Evolutionary conservation across 2,329 filamentous ascomycete genomes (phyloP), one percentile per base, ranked within the genome.

Genomic region (Sphaerulina populicola): DNA sequence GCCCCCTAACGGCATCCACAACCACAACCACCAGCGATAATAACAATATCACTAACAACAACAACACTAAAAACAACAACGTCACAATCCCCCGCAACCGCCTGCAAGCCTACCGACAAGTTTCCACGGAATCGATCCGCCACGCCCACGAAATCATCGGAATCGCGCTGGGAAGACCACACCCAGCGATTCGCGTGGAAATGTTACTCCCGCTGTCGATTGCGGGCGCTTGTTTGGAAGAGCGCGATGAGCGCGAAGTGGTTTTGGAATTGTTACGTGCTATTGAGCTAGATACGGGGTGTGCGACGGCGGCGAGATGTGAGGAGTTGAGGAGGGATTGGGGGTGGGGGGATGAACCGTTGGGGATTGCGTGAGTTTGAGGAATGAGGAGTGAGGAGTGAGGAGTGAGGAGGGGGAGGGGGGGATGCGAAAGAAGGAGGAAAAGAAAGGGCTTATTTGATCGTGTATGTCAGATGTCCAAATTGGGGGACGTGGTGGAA

Each of bases 221-320:
- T 12, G 79, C 78, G 11, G 80, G 80, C 0, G 77, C 80, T 58
- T 82, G 78, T 63, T 67, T 83, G 31, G 76, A 73, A 14, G 75
- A 78, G 48, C 65, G 69, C 14, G 71, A 71, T 10, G 80, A 83
- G 61, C 73, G 79, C 12, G 68, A 73, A 41, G 70, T 79, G 1
- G 74, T 83, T 10, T 57, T 83, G 38, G 72, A 76, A n/a, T 61
- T 85, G 18, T 65, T 85, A n/a, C 68, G 71, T 15, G 78, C 75
- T n/a, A 77, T 85, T 35, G 80, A 84, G 63, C 68, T 67, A 12
- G 81, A 84, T 59, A 73, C 80, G 6, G 81, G 80, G 1, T 83
- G 79, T 75, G 77, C 79, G 0, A 83, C 81, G 10, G 76, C 78
- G 54, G 78, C 79, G 60, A 72, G 78, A 38, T 74, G 78, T 27